Base-by-base conservation (phyloP, 371 early-diverging fungal genomes). In the Ordospora pajunii region DNA sequence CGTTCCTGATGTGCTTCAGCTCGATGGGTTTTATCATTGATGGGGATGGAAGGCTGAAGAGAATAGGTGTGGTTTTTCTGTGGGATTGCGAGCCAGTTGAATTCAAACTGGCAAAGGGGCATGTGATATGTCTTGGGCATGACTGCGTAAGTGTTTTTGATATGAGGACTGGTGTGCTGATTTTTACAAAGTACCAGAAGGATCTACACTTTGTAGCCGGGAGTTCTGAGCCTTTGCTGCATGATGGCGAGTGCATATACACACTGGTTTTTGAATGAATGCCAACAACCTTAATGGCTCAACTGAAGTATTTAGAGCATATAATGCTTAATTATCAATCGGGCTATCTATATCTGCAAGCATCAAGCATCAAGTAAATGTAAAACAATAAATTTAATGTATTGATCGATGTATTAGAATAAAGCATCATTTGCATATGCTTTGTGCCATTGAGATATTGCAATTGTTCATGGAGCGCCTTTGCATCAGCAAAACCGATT, bases 11-110 rank as follows among this genome's bases (percentile, higher is more conserved):
- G 1, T 78, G 80, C 46, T 84, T 77, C 45, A 68, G 78, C 51
- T 32, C 75, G n/a, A 22, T 84, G 22, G 85, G 84, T 17, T 82
- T 84, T 42, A 73, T 67, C 37, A 73, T 84, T 44, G 81, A 85
- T 64, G 46, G 22, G 23, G 49, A 42, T 32, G 85, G 85, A n/a
- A 63, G 53, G 37, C 62, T 70, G 10, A 78, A 66, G 32, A 58
- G 74, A 11, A 53, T 54, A 25, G 25, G 77, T 32, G 37, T 83
- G 8, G 44, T 78, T 12, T 85, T 84, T 70, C 66, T 70, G 14
- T 85, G 85, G 85, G 66, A 80, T 14, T 68, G 48, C 22, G 43
- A 5, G 4, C 79, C 70, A 32, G 7, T 58, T 37, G 44, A 71
- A 22, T 80, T 80, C 44, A 69, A 67, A 49, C n/a, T 80, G 11